Evolutionary conservation across 163 green algal species (phyloP), one percentile per base, ranked within the genome.

Genomic region (Chlorella variabilis): DNA sequence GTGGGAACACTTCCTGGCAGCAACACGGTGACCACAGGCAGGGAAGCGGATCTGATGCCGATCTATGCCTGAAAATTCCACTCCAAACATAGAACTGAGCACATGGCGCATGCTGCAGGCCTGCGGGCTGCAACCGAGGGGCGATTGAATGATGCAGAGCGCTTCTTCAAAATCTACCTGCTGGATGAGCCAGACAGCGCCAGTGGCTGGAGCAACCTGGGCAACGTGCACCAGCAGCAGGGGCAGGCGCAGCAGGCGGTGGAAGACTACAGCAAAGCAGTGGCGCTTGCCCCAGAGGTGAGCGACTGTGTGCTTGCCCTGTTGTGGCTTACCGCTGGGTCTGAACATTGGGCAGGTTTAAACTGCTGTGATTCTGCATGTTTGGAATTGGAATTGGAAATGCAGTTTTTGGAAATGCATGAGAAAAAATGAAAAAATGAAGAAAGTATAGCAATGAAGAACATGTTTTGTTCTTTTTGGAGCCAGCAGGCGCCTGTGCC

Each of bases 221-320:
- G 83, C 41, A 91, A 91, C 56, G 86, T 91, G 31, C 87, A 91
- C 77, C 51, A 89, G 65, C 83, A 83, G 29, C 71, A 83, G 61
- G 78, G 78, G 1, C 41, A 78, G n/a, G 27, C 82, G 1, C 27
- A 74, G 29, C 59, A 77, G 23, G 87, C 87, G 8, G 49, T 87
- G 13, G 38, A 75, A 38, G 87, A 91, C 34, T 91, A 87, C 42
- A 78, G 48, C 31, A 70, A 82, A 56, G 86, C 85, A 25, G 67
- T 89, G 51, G 49, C 75, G 54, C 79, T 90, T n/a, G 85, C 87
- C 4, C 73, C 81, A 48, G 33, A 84, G 61, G 80, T 88, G 42
- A 41, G 67, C 39, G 6, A 2, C 18, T 23, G 27, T n/a, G 17
- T 6, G 23, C 7, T 7, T n/a, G 56, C 21, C 56, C n/a, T n/a